These are phyloP conservation scores for Penicillium sp. DNA, from an alignment of 2,329 filamentous ascomycete species.

Conservation along the genomic window DNA sequence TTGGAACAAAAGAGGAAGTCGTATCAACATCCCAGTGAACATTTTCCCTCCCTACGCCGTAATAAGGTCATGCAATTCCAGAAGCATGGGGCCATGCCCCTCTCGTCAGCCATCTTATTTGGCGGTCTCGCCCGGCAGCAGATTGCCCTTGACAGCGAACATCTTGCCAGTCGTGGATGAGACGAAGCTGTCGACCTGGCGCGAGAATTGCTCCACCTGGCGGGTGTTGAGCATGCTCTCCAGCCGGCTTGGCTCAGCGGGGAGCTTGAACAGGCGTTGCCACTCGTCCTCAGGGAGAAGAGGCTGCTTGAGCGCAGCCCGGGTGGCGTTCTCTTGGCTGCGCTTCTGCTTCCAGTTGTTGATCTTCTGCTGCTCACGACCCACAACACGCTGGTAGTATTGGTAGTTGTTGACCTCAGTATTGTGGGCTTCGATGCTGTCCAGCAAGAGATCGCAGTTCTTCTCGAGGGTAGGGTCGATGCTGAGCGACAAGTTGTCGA, in stretches of 20 bases:
- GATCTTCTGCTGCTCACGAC: conserved; percentile 93
- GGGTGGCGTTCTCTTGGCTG: conserved; percentile 86
- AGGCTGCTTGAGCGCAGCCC: conserved; percentile 78
- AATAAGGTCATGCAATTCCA: conserved; percentile 40
- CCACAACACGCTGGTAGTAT: conserved; percentile 89
- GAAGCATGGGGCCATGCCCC: conserved; percentile 25
- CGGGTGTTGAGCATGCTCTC: conserved; percentile 92
- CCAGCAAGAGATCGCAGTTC: conserved; percentile 91
- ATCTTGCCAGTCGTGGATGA: conserved; percentile 91
- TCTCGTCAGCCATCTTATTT: conserved; percentile 29
- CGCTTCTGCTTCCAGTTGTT: conserved; percentile 94
- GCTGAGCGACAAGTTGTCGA: conserved; percentile 81
- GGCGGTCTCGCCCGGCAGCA: conserved; percentile 52
- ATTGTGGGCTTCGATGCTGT: conserved; percentile 96
- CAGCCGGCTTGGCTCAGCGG: conserved; percentile 83
- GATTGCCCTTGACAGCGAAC: conserved; percentile 80
- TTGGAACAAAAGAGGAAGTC: conserved; percentile 33
- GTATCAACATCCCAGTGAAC: conserved; percentile 38
- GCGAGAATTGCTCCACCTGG: conserved; percentile 96
- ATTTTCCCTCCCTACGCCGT: conserved; percentile 41
- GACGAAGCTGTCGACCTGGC: conserved; percentile 94
- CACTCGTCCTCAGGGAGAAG: conserved; percentile 94
- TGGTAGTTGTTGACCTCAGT: conserved; percentile 99
- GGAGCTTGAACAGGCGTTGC: conserved; percentile 96
- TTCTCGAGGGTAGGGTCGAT: conserved; percentile 98